phyloP scores from a whole-genome alignment of 2,329 filamentous ascomycete species.

The Aspergillus piperis region DNA sequence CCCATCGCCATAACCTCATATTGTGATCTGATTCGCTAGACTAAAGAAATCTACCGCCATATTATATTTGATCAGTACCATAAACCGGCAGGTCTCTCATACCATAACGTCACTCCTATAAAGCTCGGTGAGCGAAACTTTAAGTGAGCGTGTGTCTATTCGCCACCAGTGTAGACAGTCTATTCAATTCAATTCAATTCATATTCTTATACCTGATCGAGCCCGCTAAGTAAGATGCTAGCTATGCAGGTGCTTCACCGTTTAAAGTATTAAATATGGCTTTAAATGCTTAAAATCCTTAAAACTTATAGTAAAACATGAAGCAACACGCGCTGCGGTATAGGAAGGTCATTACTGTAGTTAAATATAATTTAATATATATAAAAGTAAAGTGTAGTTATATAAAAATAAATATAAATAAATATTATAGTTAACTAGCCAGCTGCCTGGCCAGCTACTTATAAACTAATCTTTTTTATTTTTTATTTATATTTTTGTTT shows the following conservation, averaged over 20 bases:
- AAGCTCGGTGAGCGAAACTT: no score
- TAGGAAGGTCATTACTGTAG: not conserved
- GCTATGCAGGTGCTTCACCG: not conserved
- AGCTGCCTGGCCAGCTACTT: no score
- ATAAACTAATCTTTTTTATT: not conserved
- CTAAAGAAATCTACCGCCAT: no score
- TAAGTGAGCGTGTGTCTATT: no score
- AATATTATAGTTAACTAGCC: no score
- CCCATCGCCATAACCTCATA: no score
- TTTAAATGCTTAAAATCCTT: not conserved
- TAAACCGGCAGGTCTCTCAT: no score
- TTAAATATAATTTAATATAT: not conserved
- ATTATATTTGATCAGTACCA: no score
- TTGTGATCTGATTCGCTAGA: no score
- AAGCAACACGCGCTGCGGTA: not conserved
- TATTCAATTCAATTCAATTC: not conserved
- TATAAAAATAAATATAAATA: not conserved
- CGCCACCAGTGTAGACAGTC: no score
- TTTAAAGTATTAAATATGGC: not conserved
- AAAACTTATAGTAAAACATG: not conserved
- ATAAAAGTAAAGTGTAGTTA: not conserved
- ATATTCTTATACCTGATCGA: not conserved
- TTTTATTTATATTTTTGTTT: not conserved
- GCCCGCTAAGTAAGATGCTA: not conserved
- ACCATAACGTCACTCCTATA: no score